These are phyloP conservation scores for Colletotrichum theobromicola DNA, from an alignment of 2,329 filamentous ascomycete species.

Conservation along the genomic window DNA sequence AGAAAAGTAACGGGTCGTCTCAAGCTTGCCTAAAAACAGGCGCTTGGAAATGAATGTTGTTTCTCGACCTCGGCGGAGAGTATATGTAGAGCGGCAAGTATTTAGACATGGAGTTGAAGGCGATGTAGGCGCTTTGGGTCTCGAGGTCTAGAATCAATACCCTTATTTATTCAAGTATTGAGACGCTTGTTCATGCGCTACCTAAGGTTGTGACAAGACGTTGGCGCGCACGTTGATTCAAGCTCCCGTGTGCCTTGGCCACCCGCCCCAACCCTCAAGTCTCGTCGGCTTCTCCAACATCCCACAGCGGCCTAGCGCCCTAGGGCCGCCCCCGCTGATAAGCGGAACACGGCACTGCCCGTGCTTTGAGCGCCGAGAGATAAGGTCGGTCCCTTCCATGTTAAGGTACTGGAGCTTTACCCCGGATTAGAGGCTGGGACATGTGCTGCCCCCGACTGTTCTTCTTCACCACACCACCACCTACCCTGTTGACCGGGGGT, in stretches of 20 bases:
- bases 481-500: neutral
- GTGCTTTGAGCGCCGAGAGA: neutral
- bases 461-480: slow-evolving; percentile 4
- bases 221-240: neutral
- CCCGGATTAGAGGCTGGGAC: neutral
- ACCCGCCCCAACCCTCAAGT: neutral
- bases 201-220: neutral
- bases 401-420: neutral
- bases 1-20: slow-evolving; percentile 3
- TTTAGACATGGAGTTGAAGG: neutral
- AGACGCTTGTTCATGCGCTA: neutral
- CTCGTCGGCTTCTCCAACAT: neutral
- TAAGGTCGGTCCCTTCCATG: too few relatives aligned
- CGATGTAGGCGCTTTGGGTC: neutral
- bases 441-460: neutral
- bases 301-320: slow-evolving; percentile 1
- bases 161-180: neutral
- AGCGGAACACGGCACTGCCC: neutral
- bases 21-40: neutral
- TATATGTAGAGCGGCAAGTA: neutral
- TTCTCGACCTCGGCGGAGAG: neutral
- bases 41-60: neutral
- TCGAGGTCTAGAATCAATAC: neutral
- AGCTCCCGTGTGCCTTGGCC: neutral
- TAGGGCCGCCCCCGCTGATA: neutral